Evolutionary conservation across 192 early-diverging fungal species (phyloP).

Genomic region (Geosiphon pyriformis): DNA sequence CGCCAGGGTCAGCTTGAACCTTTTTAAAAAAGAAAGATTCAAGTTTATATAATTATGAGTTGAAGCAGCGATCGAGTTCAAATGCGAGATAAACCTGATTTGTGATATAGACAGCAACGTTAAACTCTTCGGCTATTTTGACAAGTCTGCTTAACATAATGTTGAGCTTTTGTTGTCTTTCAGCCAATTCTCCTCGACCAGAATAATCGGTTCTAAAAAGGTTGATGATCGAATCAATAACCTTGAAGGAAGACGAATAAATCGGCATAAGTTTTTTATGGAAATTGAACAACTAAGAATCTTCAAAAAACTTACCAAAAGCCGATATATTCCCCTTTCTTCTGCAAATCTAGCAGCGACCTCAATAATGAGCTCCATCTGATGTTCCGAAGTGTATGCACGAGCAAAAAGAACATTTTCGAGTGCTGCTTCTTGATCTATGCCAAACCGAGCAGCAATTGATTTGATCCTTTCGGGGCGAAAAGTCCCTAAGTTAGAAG

Average conservation of each 20-base stretch:
- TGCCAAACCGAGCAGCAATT: constrained; percentile 67
- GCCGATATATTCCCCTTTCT: constrained; percentile 51
- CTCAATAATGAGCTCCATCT: constrained; percentile 73
- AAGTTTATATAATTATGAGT: no score
- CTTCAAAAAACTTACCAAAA: constrained; percentile 52
- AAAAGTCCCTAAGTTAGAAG: constrained; percentile 63
- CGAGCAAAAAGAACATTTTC: constrained; percentile 77
- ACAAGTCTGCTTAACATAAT: constrained; percentile 65
- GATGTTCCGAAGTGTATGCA: constrained; percentile 80
- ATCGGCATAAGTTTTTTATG: neutral
- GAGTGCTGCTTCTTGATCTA: constrained; percentile 56
- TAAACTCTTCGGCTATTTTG: constrained; percentile 80
- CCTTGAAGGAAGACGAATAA: constrained; percentile 24
- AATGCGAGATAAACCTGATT: no score
- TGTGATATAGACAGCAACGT: constrained; percentile 77
- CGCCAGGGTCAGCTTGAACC: constrained; percentile 54
- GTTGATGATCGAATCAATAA: constrained; percentile 79
- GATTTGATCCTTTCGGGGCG: constrained; percentile 71
- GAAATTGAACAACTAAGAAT: no score
- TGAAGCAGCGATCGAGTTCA: no score
- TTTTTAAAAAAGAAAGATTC: constrained; percentile 17
- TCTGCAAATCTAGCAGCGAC: constrained; percentile 69
- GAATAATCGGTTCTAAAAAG: constrained; percentile 77
- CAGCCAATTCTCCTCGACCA: constrained; percentile 81
- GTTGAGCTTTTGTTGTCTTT: constrained; percentile 77